A percentile compares a stretch with the other conserved stretches of the same genome.
Evolutionary conservation across 768 basidiomycete species (phyloP).

Genomic region (Leccinum uliginosum): DNA sequence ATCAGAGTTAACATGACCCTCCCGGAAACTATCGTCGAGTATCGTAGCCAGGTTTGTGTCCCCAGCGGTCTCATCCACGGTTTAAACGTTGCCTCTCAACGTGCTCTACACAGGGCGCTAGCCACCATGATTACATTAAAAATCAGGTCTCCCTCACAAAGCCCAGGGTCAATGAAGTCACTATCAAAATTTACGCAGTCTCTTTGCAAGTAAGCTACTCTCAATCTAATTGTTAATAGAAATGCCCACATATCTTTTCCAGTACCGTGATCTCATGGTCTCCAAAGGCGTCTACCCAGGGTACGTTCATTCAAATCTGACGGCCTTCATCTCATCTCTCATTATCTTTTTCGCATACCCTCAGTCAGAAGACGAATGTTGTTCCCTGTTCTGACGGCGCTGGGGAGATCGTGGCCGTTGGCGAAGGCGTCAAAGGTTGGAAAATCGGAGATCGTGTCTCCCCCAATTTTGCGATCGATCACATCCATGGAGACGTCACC

Average conservation of each 20-base stretch:
- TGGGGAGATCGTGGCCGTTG: slow-evolving; percentile 50
- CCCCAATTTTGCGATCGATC: slow-evolving; percentile 48
- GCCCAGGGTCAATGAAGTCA: slow-evolving; percentile 45
- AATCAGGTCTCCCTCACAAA: slow-evolving; percentile 20
- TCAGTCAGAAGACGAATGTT: slow-evolving; percentile 23
- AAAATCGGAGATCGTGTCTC: slow-evolving; percentile 53
- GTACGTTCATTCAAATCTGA: slow-evolving; percentile 19
- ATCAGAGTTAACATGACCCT: slow-evolving; percentile 6
- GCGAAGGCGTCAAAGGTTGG: slow-evolving; percentile 41
- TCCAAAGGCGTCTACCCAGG: slow-evolving; percentile 36
- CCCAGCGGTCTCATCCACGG: background rate
- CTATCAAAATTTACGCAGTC: slow-evolving; percentile 53
- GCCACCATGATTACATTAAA: slow-evolving; percentile 25
- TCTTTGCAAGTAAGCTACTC: slow-evolving; percentile 42
- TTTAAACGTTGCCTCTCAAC: background rate
- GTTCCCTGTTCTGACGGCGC: slow-evolving; percentile 48
- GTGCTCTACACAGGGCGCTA: slow-evolving; percentile 17
- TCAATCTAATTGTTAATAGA: background rate
- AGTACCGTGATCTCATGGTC: slow-evolving; percentile 51
- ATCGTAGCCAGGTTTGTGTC: slow-evolving; percentile 11
- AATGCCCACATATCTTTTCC: background rate
- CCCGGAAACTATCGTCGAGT: slow-evolving; percentile 14
- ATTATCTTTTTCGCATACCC: slow-evolving; percentile 18
- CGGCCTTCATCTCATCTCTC: slow-evolving; percentile 21
- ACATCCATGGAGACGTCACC: slow-evolving; percentile 42